phyloP scores from a whole-genome alignment of 2,329 filamentous ascomycete species.

The Fusarium tanahbumbuense region DNA sequence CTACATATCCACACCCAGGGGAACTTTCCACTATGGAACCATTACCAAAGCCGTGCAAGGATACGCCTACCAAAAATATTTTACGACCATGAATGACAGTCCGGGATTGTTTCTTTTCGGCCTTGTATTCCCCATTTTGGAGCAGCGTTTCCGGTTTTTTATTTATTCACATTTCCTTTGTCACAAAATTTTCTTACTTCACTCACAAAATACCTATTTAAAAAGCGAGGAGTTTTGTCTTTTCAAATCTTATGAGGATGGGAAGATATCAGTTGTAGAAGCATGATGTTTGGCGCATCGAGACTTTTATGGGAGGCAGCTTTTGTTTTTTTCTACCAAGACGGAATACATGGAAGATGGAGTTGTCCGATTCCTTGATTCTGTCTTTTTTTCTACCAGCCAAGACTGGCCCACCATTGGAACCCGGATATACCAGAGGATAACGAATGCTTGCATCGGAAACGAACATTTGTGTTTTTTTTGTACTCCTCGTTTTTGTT shows the following conservation, averaged over 20 bases:
- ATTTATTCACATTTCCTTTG: slow-evolving; percentile 33
- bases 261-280: slow-evolving; percentile 46
- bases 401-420: slow-evolving; percentile 12
- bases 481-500: slow-evolving; percentile 17
- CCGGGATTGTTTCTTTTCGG: slow-evolving; percentile 41
- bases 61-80: slow-evolving; percentile 39
- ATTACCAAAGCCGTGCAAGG: slow-evolving; percentile 37
- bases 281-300: slow-evolving; percentile 47
- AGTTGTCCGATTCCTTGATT: slow-evolving; percentile 25
- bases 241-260: slow-evolving; percentile 45
- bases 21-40: slow-evolving; percentile 20
- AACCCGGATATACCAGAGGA: slow-evolving; percentile 19
- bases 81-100: slow-evolving; percentile 45
- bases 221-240: slow-evolving; percentile 48
- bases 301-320: slow-evolving; percentile 29
- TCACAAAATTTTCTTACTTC: slow-evolving; percentile 9
- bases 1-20: slow-evolving; percentile 8
- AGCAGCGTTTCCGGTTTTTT: slow-evolving; percentile 23
- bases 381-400: slow-evolving; percentile 13
- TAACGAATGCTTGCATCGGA: slow-evolving; percentile 20
- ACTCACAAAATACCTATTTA: slow-evolving; percentile 27
- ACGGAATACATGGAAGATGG: slow-evolving; percentile 36
- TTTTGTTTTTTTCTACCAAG: slow-evolving; percentile 30
- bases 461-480: slow-evolving; percentile 32
- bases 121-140: slow-evolving; percentile 35